phyloP scores from a whole-genome alignment of 2,329 filamentous ascomycete species.

The Ophioceras dolichostomum region DNA sequence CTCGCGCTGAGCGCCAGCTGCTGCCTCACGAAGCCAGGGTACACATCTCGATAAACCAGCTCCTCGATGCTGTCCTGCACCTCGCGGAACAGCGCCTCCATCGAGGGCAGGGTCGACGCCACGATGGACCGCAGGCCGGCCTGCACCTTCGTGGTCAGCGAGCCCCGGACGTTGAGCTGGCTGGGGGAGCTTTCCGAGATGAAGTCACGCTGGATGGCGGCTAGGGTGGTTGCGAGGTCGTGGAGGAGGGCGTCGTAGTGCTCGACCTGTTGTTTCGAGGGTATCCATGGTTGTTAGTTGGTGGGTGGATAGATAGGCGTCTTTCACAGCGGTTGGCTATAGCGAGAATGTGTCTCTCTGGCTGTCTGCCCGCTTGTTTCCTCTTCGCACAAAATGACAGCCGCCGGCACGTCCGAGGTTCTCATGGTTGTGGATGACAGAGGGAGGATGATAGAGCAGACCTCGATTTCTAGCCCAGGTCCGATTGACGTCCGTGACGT shows the following conservation, averaged over 20 bases:
- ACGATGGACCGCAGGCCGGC: conserved; percentile 10
- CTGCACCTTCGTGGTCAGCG: conserved; percentile 15
- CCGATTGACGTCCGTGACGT: neutral
- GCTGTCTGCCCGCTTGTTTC: too few relatives aligned
- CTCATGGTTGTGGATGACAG: neutral
- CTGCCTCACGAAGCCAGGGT: conserved; percentile 32
- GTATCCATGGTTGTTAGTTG: too few relatives aligned
- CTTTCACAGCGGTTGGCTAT: too few relatives aligned
- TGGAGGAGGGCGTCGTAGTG: conserved; percentile 24
- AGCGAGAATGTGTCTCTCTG: too few relatives aligned
- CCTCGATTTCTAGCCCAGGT: neutral
- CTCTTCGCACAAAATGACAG: too few relatives aligned
- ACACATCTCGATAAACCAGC: conserved; percentile 24
- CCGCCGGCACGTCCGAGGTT: too few relatives aligned
- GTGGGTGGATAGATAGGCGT: too few relatives aligned
- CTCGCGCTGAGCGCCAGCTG: conserved; percentile 28
- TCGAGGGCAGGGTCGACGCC: conserved; percentile 15
- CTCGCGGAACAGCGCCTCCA: conserved; percentile 20
- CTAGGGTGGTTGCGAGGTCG: conserved; percentile 21
- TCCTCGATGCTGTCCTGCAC: conserved; percentile 23
- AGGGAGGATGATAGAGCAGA: neutral
- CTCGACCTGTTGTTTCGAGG: conserved; percentile 22
- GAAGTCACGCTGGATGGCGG: conserved; percentile 18
- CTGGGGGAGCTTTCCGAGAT: conserved; percentile 7
- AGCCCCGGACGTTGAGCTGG: conserved; percentile 16